Percentiles rank a stretch among this genome's conserved stretches.
These are phyloP conservation scores for Nelumbo lutea DNA, from an alignment of 164 flowering plant species.

Conservation along the genomic window DNA sequence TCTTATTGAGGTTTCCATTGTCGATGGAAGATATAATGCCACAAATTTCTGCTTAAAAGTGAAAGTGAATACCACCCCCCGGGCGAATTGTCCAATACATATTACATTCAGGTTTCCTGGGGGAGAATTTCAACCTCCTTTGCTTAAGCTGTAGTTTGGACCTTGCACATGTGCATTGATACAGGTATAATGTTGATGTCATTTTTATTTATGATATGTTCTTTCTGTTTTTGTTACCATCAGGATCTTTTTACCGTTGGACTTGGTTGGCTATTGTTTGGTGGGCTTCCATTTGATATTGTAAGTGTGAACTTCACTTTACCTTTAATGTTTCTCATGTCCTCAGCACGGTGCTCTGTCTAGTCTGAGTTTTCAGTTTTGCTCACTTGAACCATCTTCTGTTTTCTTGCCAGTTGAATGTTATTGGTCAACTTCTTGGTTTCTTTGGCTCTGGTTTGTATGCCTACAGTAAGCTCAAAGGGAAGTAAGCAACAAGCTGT, in stretches of 20 bases:
- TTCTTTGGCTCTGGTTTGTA: constrained; percentile 85
- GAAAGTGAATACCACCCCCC: too few species aligned
- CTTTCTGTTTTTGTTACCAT: constrained; percentile 1
- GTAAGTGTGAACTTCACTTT: constrained; percentile 40
- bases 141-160: not conserved
- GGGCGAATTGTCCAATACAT: too few species aligned
- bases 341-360: not conserved
- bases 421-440: constrained; percentile 77
- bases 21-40: too few species aligned
- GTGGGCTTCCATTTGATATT: constrained; percentile 96
- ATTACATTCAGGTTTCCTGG: too few species aligned
- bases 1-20: too few species aligned
- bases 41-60: too few species aligned
- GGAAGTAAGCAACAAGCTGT: constrained; percentile 36
- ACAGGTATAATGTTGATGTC: not conserved
- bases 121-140: too few species aligned
- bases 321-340: not conserved
- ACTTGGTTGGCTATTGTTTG: constrained; percentile 88
- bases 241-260: constrained; percentile 90
- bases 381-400: not conserved
- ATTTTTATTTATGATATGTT: not conserved
- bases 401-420: constrained; percentile 56
- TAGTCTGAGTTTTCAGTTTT: not conserved
- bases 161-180: not conserved
- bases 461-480: constrained; percentile 64